Percentiles rank a stretch among this genome's conserved stretches.
Evolutionary conservation across 2,329 filamentous ascomycete species (phyloP).

Genomic region (Plectosphaerella plurivora): DNA sequence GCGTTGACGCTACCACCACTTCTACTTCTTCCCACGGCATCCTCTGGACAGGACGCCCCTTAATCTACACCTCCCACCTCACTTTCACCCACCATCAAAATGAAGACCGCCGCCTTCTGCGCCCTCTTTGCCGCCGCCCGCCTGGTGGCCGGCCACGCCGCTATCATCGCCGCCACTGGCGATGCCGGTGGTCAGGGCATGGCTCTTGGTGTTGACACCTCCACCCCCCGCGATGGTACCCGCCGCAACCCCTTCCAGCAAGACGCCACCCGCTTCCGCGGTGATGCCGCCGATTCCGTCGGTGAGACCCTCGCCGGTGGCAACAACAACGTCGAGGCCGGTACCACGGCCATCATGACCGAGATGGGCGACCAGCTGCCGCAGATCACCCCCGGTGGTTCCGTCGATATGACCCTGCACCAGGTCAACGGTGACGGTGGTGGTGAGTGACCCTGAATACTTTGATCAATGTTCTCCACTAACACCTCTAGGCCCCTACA

Average conservation of each 20-base stretch:
- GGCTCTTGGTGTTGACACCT: slow-evolving; percentile 44
- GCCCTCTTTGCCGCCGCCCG: slow-evolving; percentile 47
- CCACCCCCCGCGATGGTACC: slow-evolving; percentile 59
- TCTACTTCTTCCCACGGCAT: neutral
- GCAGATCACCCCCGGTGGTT: slow-evolving; percentile 53
- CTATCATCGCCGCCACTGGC: slow-evolving; percentile 54
- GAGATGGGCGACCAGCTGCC: slow-evolving; percentile 53
- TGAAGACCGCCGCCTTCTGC: slow-evolving; percentile 31
- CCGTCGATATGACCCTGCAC: slow-evolving; percentile 58
- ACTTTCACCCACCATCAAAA: slow-evolving; percentile 13
- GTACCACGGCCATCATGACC: slow-evolving; percentile 53
- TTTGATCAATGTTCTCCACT: neutral
- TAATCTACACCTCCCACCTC: neutral
- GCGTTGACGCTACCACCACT: neutral
- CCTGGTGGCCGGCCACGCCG: slow-evolving; percentile 55
- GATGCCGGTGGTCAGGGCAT: slow-evolving; percentile 53
- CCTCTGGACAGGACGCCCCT: slow-evolving; percentile 9
- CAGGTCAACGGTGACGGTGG: slow-evolving; percentile 51
- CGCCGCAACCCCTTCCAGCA: slow-evolving; percentile 57
- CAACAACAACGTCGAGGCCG: slow-evolving; percentile 51
- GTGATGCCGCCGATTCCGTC: slow-evolving; percentile 43
- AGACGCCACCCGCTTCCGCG: slow-evolving; percentile 59
- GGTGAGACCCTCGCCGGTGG: slow-evolving; percentile 56
- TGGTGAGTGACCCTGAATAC: neutral
- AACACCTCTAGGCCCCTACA: slow-evolving; percentile 36